Conservation (phyloP, 768 basidiomycete species). For the Serendipita sp. region DNA sequence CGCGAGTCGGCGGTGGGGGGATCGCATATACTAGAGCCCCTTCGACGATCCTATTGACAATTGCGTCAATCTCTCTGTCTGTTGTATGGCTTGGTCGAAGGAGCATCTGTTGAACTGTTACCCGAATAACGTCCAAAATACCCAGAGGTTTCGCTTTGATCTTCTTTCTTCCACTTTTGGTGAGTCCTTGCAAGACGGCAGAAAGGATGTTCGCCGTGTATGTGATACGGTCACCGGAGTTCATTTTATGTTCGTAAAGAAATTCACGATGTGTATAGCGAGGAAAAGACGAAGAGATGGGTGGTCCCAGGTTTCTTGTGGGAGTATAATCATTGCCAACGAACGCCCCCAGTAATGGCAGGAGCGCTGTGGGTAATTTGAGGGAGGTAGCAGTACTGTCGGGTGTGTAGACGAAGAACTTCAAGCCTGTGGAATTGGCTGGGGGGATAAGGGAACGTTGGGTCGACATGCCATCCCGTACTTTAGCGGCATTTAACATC, state of each 20-base stretch:
- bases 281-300: not conserved
- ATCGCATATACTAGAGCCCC: slow-evolving; percentile 67
- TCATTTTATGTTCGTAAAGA: slow-evolving; percentile 51
- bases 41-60: slow-evolving; percentile 54
- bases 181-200: slow-evolving; percentile 25
- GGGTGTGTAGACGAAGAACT: slow-evolving; percentile 46
- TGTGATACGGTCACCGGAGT: slow-evolving; percentile 46
- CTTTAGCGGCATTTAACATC: not conserved
- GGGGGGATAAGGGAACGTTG: slow-evolving; percentile 7
- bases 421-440: slow-evolving; percentile 25
- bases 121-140: slow-evolving; percentile 10
- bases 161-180: slow-evolving; percentile 8
- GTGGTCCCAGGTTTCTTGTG: slow-evolving; percentile 14
- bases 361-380: slow-evolving; percentile 47
- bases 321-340: slow-evolving; percentile 69
- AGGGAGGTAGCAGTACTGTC: slow-evolving; percentile 44
- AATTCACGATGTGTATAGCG: slow-evolving; percentile 20
- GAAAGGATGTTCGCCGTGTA: slow-evolving; percentile 42
- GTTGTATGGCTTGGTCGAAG: slow-evolving; percentile 3
- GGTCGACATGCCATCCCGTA: not conserved
- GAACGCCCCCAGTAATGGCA: slow-evolving; percentile 62
- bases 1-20: slow-evolving; percentile 17
- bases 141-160: not conserved
- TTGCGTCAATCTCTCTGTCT: slow-evolving; percentile 34
- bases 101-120: slow-evolving; percentile 1